Evolutionary conservation across 116 monocot genomes (phyloP).

Genomic region (Papilionanthe hybrid): DNA sequence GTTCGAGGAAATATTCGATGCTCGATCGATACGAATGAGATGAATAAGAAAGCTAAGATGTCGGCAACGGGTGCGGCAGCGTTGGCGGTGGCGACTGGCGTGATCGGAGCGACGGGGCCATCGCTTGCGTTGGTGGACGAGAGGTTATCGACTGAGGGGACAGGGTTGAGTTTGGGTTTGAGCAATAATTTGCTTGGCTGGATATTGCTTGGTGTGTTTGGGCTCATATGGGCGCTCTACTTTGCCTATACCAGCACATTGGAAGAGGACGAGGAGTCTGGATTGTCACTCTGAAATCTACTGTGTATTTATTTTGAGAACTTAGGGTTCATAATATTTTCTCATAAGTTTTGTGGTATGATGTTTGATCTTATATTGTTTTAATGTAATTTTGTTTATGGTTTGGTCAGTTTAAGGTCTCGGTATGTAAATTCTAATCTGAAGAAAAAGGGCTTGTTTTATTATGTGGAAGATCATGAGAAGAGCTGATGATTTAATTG

Average conservation of each 20-base stretch:
- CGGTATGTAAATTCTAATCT: too few relatives aligned
- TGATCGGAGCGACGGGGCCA: conserved; percentile 47
- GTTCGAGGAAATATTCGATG: conserved; percentile 41
- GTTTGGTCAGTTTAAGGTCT: too few relatives aligned
- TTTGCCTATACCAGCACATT: conserved; percentile 64
- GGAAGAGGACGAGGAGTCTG: conserved; percentile 88
- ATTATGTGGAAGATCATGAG: too few relatives aligned
- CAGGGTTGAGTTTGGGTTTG: conserved; percentile 74
- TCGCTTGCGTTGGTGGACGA: conserved; percentile 84
- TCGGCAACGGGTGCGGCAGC: conserved; percentile 22
- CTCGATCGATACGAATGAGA: conserved; percentile 9
- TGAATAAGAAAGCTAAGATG: conserved; percentile 1
- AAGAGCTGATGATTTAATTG: too few relatives aligned
- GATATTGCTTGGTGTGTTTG: conserved; percentile 85
- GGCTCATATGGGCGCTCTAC: conserved; percentile 83
- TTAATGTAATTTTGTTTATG: too few relatives aligned
- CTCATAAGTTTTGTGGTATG: too few relatives aligned
- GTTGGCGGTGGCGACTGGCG: conserved; percentile 11
- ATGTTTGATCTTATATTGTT: too few relatives aligned
- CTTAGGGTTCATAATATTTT: neutral
- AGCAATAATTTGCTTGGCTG: conserved; percentile 85
- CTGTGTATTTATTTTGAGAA: neutral
- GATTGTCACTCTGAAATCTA: conserved; percentile 40
- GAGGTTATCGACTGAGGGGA: conserved; percentile 86
- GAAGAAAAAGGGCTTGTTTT: too few relatives aligned